Evolutionary conservation across 129 eudicot species (phyloP).

Genomic region (Flaveria trinervia): DNA sequence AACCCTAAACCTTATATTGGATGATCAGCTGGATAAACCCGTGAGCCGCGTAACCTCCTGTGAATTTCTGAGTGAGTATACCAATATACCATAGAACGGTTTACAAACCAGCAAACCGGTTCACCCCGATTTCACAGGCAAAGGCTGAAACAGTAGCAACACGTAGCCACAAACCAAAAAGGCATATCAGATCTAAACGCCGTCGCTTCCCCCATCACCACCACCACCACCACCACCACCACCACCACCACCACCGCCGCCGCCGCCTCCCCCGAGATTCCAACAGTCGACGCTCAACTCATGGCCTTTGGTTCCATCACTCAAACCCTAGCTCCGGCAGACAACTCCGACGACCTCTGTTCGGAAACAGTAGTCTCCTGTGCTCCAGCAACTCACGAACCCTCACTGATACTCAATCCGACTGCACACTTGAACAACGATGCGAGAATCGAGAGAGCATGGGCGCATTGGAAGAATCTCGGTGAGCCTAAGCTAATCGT

Average conservation of each 20-base stretch:
- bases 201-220: background rate
- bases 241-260: background rate
- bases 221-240: background rate
- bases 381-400: background rate
- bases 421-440: conserved; percentile 48
- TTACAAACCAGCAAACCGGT: no score
- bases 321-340: conserved; percentile 1
- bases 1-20: no score
- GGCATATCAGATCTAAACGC: background rate
- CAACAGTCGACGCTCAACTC: background rate
- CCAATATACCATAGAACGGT: no score
- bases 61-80: no score
- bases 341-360: conserved; percentile 7
- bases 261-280: no score
- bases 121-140: background rate
- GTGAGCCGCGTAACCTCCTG: no score
- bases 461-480: conserved; percentile 91
- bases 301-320: conserved; percentile 13
- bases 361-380: conserved; percentile 3
- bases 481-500: conserved; percentile 78
- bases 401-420: conserved; percentile 18
- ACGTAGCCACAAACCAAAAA: background rate
- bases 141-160: background rate
- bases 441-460: conserved; percentile 66
- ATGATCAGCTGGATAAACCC: no score